Conservation (phyloP, 371 early-diverging fungal species). For the Syncephalastrum contaminatum region DNA sequence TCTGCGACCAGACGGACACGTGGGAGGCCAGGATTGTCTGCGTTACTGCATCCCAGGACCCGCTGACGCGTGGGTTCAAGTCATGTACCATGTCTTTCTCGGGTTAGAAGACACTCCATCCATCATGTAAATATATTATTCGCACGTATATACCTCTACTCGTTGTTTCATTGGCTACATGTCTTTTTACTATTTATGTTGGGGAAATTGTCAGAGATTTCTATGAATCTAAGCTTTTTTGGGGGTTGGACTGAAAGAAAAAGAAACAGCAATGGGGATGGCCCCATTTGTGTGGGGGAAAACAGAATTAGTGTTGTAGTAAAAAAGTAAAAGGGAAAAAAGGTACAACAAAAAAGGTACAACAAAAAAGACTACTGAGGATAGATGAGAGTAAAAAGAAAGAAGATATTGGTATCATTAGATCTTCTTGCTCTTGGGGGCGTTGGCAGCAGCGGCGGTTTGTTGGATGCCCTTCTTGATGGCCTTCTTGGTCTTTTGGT, state of each 20-base stretch:
- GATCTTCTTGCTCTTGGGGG: conserved; percentile 43
- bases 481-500: conserved; percentile 59
- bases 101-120: conserved; percentile 13
- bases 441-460: conserved; percentile 10
- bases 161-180: background rate
- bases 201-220: background rate
- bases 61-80: conserved; percentile 50
- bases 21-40: conserved; percentile 59
- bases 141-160: background rate
- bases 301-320: too few relatives aligned
- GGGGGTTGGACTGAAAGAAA: background rate
- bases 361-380: background rate
- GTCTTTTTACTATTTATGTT: conserved; percentile 1
- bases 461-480: conserved; percentile 21
- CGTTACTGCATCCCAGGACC: conserved; percentile 69
- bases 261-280: background rate
- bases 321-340: conserved; percentile 1
- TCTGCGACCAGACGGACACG: conserved; percentile 56
- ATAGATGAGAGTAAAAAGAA: background rate
- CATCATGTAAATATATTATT: background rate
- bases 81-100: conserved; percentile 50
- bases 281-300: too few relatives aligned
- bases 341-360: conserved; percentile 5
- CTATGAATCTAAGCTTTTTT: background rate
- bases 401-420: conserved; percentile 15